Evolutionary conservation across 2,329 filamentous ascomycete species (phyloP), one percentile per base, ranked within the genome.

Genomic region (Neofusicoccum parvum): DNA sequence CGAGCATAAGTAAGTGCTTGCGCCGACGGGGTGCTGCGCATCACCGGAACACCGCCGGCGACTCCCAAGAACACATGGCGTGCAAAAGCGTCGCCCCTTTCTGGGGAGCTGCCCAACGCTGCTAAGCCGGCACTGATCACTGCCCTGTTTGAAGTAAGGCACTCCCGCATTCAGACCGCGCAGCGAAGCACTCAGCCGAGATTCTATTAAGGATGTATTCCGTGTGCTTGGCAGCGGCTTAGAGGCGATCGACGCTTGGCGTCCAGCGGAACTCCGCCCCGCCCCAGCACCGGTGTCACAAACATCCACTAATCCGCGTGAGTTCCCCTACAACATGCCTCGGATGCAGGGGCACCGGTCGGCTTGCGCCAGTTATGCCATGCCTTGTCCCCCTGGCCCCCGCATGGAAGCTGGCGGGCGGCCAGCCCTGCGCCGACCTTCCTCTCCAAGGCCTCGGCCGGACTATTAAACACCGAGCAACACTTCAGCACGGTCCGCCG

Each of bases 151-250:
- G 34, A 54, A 23, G 34, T 39, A 54, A 15, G n/a, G 34, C 12
- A 14, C 12, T 5, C 3, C 23, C 48, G 12, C 15, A 2, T 15
- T 23, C 23, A 20, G 15, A n/a, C 39, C 7, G 7, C 32, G 39
- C 7, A 45, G 39, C 9, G n/a, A 11, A 36, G 17, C 15, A 58
- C 32, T 58, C 4, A 12, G 9, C 54, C 23, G 54, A 58, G 12
- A 20, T 45, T 45, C 39, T 32, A 46, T 58, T 45, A 32, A 45
- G 23, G 37, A 34, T 45, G n/a, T 15, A 10, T 34, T 23, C 14
- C 39, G 23, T 14, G 27, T 58, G 39, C 39, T 58, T 58, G 54
- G 39, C 54, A 39, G n/a, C 54, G 34, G 54, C 39, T 58, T 58
- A 23, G 34, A 23, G 36, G 7, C 5, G 17, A 27, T 39, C 51